Base-by-base conservation (phyloP, 2,329 filamentous ascomycete genomes). In the Aschersonia sp. region DNA sequence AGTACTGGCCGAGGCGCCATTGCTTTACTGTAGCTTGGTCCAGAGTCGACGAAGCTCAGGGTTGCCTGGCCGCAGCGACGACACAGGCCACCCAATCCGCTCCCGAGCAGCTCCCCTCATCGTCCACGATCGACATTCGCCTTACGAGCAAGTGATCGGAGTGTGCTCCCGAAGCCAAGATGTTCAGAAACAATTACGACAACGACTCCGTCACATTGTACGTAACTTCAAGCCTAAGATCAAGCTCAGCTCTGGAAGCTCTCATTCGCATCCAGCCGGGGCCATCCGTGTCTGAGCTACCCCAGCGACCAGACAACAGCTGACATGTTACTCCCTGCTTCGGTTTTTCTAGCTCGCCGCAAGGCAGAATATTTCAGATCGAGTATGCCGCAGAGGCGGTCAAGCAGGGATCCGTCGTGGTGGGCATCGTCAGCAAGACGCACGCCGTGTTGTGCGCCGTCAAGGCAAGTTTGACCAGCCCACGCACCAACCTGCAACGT, bases 101-200 rank as follows among this genome's bases (percentile, higher is more conserved):
- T 46, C 43, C 50, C 45, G 54, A 53, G 46, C 46, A 44, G 46
- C 31, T 29, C 45, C 33, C 32, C 40, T 43, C 46, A 9, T 22
- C 47, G 22, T 46, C 44, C 47, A 49, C 33, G 43, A n/a, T 6
- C 29, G 31, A 45, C 46, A 50, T 37, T 46, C 52, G 49, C 48
- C 30, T 33, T 42, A 42, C 39, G 41, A 41, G 46, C 35, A 12
- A 8, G 35, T 37, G 35, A 8, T 37, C 12, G 8, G 8, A 12
- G 35, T 37, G 2, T 37, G 8, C 35, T 37, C 35, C 3, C 35
- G 35, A 47, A 50, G 55, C 31, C 76, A 81, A 62, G 62, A 97
- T 98, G 92, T 98, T 98, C 74, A 81, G 92, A 71, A 98, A 98
- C 78, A 97, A 97, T 72, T 98, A 98, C 78, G 92, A 98, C 75